Base-by-base conservation (phyloP, 2,329 filamentous ascomycete species). In the Aspergillus fischeri region DNA sequence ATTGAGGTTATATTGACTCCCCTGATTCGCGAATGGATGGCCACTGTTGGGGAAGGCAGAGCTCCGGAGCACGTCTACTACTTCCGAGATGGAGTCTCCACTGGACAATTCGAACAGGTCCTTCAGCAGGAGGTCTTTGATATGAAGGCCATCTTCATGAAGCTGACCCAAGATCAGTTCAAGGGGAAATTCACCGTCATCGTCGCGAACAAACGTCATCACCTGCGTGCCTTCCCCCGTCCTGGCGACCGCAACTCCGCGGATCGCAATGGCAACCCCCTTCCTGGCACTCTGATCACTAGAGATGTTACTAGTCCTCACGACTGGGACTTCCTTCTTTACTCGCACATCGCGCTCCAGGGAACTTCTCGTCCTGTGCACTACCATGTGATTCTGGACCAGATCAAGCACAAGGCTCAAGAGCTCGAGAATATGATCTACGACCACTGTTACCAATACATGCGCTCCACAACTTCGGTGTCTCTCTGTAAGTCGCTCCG, bases 361-460 rank as follows among this genome's bases (percentile, higher is more conserved):
- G 94, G 94, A 25, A 99, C 94, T 0, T 89, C 94, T 20, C 86
- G 94, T 1, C 94, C 94, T 0, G 91, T 95, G 0, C 91, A 96
- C 67, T 99, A 99, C 73, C 89, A 93, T 60, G 88, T 97, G 14
- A 86, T 99, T 24, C 71, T 89, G 49, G 94, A 99, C 69, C 92
- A 97, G 72, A 84, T 87, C 53, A 78, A 82, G 1, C 82, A 90
- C 66, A 73, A 80, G 0, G 80, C 87, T 0, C 86, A 90, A 45
- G 81, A 87, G 2, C 79, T 99, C 0, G 90, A 96, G 67, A 87
- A 87, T 55, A 89, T 97, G 83, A 88, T 97, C 24, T 97, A 97
- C 67, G 89, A 96, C 64, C 92, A 97, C 61, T 96, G 89, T 48
- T 99, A 96, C 74, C 91, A 96, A 55, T 99, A 96, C 69, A 87